Conservation (phyloP, 345 rosid genomes). For the Sonneratia caseolaris region DNA sequence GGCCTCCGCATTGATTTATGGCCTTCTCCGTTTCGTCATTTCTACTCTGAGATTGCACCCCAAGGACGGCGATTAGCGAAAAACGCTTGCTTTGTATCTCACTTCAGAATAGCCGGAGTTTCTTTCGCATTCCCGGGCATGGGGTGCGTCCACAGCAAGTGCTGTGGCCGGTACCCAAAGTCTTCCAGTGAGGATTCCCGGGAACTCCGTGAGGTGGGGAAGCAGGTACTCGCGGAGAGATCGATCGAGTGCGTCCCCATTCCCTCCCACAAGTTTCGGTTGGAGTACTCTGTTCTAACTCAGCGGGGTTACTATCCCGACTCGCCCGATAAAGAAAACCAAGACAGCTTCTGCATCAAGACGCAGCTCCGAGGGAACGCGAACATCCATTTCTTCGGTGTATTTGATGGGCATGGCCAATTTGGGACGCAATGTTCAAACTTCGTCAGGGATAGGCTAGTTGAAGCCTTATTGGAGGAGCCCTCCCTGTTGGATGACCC, state of each 20-base stretch:
- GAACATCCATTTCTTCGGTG: constrained; percentile 82
- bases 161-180: constrained; percentile 50
- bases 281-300: constrained; percentile 67
- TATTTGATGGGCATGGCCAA: constrained; percentile 86
- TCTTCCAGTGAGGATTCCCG: constrained; percentile 49
- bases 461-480: constrained; percentile 54
- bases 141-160: constrained; percentile 93
- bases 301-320: constrained; percentile 85
- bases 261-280: constrained; percentile 50
- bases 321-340: constrained; percentile 71
- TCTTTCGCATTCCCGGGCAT: constrained; percentile 14
- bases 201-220: constrained; percentile 19
- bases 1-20: too few species aligned
- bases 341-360: constrained; percentile 72
- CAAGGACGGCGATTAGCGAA: constrained; percentile 14
- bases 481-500: constrained; percentile 61
- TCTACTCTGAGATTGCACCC: not conserved
- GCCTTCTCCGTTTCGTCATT: too few species aligned
- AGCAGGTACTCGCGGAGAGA: constrained; percentile 45
- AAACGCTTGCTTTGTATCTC: constrained; percentile 12
- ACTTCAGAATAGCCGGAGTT: constrained; percentile 1
- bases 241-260: constrained; percentile 50
- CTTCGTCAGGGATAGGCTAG: constrained; percentile 65
- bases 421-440: constrained; percentile 68
- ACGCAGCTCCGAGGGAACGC: constrained; percentile 77